A percentile compares a stretch with the other conserved stretches of the same genome.
phyloP scores from a whole-genome alignment of 192 early-diverging fungal species.

The Dispira simplex region DNA sequence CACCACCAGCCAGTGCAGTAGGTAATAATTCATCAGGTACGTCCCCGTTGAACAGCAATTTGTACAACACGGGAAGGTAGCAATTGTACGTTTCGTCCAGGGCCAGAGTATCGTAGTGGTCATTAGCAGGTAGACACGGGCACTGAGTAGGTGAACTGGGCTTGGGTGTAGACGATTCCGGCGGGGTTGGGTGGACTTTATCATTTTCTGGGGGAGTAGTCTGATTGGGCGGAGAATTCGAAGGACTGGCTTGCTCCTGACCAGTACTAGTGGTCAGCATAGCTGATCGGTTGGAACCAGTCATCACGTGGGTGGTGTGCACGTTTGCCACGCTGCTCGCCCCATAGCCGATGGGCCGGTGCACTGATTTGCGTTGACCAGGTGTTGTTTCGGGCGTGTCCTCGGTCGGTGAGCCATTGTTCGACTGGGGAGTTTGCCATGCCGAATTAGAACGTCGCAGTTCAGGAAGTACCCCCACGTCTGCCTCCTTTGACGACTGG shows the following conservation, averaged over 20 bases:
- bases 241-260: no score
- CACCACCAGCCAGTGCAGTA: background rate
- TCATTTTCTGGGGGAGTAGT: no score
- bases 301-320: constrained; percentile 8
- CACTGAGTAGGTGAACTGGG: background rate
- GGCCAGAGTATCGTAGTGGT: constrained; percentile 5
- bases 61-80: background rate
- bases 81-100: constrained; percentile 6
- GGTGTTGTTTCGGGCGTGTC: no score
- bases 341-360: background rate
- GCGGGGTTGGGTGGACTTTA: background rate
- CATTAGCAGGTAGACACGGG: constrained; percentile 3
- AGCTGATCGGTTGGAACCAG: constrained; percentile 8
- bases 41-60: constrained; percentile 2
- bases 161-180: background rate
- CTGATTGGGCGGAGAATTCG: no score
- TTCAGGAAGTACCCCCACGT: no score
- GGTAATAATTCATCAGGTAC: background rate
- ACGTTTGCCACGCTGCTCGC: constrained; percentile 6
- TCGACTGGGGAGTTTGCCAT: no score
- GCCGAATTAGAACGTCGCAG: no score
- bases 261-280: constrained; percentile 4
- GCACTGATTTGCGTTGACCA: no score
- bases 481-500: no score
- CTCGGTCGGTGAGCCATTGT: no score